phyloP scores from a whole-genome alignment of 78 protist genomes.

The Emiliania huxleyi region DNA sequence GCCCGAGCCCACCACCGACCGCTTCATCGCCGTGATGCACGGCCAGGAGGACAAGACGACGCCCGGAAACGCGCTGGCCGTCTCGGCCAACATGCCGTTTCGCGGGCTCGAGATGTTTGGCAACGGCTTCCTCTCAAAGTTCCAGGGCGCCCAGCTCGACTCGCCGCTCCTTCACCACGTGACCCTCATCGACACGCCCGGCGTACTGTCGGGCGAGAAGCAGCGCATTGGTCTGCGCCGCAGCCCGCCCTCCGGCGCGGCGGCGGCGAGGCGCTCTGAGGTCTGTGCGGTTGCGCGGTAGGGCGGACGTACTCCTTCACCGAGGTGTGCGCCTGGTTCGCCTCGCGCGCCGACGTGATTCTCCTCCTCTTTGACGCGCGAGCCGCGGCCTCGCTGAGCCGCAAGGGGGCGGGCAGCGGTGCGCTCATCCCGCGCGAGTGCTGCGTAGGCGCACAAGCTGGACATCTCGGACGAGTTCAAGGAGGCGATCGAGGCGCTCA shows the following conservation, averaged over 20 bases:
- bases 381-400: too few relatives aligned
- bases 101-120: constrained; percentile 78
- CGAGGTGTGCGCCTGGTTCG: constrained; percentile 78
- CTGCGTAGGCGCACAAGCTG: constrained; percentile 82
- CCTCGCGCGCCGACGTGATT: constrained; percentile 78
- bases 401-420: too few relatives aligned
- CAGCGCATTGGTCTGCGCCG: constrained; percentile 58
- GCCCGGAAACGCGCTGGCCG: constrained; percentile 79
- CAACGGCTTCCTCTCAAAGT: constrained; percentile 54
- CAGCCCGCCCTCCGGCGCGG: not conserved
- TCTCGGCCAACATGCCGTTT: constrained; percentile 75
- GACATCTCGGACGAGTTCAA: constrained; percentile 81
- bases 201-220: constrained; percentile 82
- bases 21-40: constrained; percentile 85
- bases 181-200: constrained; percentile 85
- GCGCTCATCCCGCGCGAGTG: too few relatives aligned
- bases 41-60: constrained; percentile 71
- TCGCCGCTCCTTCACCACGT: constrained; percentile 4
- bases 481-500: constrained; percentile 63
- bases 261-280: not conserved
- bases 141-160: constrained; percentile 30
- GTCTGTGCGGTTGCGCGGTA: not conserved
- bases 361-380: constrained; percentile 86
- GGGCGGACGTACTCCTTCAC: not conserved
- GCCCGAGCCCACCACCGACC: constrained; percentile 92